Percentiles rank a stretch among this genome's conserved stretches.
phyloP scores from a whole-genome alignment of 78 protist species.

The Dictyostelium purpureum region DNA sequence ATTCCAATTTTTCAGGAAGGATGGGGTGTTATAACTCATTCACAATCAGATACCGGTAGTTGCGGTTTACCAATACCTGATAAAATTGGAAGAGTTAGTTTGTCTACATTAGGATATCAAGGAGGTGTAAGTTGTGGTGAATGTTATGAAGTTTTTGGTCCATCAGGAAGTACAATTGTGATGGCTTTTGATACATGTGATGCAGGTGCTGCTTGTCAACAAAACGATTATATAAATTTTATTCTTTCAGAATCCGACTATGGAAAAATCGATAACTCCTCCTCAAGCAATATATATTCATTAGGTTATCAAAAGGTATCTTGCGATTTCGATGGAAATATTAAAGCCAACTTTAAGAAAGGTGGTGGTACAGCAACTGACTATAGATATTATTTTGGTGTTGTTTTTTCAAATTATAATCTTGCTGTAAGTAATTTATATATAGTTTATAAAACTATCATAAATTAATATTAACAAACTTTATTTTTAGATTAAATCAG shows the following conservation, averaged over 20 bases:
- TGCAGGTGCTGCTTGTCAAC: constrained; percentile 24
- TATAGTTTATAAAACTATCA: neutral
- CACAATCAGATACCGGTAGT: neutral
- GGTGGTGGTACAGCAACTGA: neutral
- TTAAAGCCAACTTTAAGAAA: neutral
- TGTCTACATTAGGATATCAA: constrained; percentile 7
- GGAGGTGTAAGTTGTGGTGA: constrained; percentile 60
- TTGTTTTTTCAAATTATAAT: neutral
- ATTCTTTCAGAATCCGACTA: neutral
- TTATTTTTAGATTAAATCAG: constrained; percentile 9
- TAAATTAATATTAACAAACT: neutral
- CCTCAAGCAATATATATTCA: constrained; percentile 16
- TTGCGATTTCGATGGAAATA: constrained; percentile 15
- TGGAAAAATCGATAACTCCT: neutral
- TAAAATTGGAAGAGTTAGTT: neutral
- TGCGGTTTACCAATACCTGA: neutral
- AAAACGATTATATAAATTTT: constrained; percentile 20
- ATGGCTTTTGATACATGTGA: constrained; percentile 35
- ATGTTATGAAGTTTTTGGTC: constrained; percentile 49
- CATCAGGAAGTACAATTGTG: neutral
- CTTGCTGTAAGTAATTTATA: constrained; percentile 4
- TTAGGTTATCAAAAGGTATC: constrained; percentile 47
- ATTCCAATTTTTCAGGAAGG: neutral
- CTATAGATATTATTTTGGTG: constrained; percentile 20
- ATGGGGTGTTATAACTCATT: constrained; percentile 9